These are phyloP conservation scores for Leucogyrophana mollusca DNA, from an alignment of 768 basidiomycete species.

Conservation along the genomic window DNA sequence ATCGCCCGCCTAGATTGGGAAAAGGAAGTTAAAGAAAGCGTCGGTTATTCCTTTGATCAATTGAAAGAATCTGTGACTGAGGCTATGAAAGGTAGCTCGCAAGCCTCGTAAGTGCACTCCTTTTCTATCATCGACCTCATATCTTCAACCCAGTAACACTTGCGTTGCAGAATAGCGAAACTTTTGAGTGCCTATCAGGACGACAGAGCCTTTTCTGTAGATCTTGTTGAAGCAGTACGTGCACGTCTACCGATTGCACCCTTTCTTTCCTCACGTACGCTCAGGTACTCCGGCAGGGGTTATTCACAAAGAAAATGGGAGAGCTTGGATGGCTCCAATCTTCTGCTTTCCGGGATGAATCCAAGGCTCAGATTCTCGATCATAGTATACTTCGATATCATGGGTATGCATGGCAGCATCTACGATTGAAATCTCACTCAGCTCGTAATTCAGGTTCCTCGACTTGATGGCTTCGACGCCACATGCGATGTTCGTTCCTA, in stretches of 20 bases:
- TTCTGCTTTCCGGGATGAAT: conserved; percentile 35
- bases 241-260: background rate
- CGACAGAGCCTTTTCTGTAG: conserved; percentile 52
- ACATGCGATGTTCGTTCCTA: conserved; percentile 50
- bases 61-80: conserved; percentile 18
- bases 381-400: conserved; percentile 59
- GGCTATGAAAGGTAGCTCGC: conserved; percentile 15
- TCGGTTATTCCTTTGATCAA: conserved; percentile 23
- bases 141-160: background rate
- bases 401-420: conserved; percentile 34
- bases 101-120: conserved; percentile 20
- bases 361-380: conserved; percentile 39
- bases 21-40: conserved; percentile 21
- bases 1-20: conserved; percentile 23
- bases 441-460: conserved; percentile 40
- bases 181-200: conserved; percentile 53
- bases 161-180: conserved; percentile 31
- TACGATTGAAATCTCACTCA: background rate
- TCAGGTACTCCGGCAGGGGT: conserved; percentile 56
- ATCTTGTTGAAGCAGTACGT: conserved; percentile 56
- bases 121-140: background rate
- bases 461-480: conserved; percentile 50
- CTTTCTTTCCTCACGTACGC: background rate
- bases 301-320: conserved; percentile 53
- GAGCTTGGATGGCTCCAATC: conserved; percentile 50